phyloP scores from a whole-genome alignment of 208 protist species.

The Naegleria fowleri region DNA sequence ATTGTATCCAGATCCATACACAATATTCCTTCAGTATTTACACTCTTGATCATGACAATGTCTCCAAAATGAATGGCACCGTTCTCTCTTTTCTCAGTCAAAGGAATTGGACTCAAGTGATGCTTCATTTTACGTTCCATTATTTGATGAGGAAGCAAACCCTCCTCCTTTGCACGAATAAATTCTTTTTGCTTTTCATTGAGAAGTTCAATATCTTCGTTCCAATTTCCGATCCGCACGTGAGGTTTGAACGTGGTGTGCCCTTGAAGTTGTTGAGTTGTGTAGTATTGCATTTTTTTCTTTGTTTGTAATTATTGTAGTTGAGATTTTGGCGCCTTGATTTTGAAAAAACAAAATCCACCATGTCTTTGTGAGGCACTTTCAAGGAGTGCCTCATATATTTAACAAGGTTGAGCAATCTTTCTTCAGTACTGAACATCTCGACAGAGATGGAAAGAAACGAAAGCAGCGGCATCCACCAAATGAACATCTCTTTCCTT shows the following conservation, averaged over 20 bases:
- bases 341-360: neutral
- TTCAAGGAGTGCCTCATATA: no score
- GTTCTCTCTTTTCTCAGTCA: neutral
- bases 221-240: constrained; percentile 16
- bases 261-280: constrained; percentile 1
- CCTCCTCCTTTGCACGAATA: neutral
- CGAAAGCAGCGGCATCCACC: no score
- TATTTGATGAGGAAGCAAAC: neutral
- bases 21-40: neutral
- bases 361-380: no score
- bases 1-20: constrained; percentile 4
- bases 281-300: constrained; percentile 18
- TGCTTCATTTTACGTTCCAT: neutral
- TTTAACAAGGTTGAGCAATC: no score
- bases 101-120: neutral
- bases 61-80: neutral
- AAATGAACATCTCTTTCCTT: no score
- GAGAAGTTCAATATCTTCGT: neutral
- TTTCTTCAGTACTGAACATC: no score
- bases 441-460: no score
- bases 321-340: neutral
- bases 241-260: neutral
- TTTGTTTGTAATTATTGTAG: neutral
- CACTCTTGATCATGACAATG: neutral
- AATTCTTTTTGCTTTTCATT: neutral